Percentiles rank a stretch among this genome's conserved stretches.
These are phyloP conservation scores for Stemphylium beticola DNA, from an alignment of 2,329 filamentous ascomycete species.

Conservation along the genomic window DNA sequence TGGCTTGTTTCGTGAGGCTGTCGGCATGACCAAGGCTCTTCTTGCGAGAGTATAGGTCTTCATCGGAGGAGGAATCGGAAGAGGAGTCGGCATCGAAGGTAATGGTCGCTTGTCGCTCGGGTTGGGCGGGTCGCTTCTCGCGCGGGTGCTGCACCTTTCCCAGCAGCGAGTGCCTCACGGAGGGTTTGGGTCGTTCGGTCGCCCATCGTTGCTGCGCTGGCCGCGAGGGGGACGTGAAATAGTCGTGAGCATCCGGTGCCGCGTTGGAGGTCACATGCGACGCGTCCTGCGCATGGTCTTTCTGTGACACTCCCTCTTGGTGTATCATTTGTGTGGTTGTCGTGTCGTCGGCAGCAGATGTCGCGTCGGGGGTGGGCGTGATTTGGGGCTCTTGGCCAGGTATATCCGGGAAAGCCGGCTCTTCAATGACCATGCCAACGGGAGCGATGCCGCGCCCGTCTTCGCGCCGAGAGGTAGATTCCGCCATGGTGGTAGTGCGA, in stretches of 20 bases:
- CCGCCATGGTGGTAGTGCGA: conserved; percentile 22
- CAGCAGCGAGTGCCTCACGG: conserved; percentile 28
- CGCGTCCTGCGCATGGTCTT: not conserved
- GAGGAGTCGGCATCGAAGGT: conserved; percentile 40
- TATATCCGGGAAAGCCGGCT: conserved; percentile 33
- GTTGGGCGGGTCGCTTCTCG: conserved; percentile 17
- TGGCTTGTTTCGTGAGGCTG: conserved; percentile 10
- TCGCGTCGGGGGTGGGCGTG: not conserved
- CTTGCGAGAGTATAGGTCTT: conserved; percentile 18
- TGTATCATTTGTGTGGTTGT: not conserved
- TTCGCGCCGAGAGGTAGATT: conserved; percentile 12
- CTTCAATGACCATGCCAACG: conserved; percentile 28
- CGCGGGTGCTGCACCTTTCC: conserved; percentile 23
- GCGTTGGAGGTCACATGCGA: not conserved
- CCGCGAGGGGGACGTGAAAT: conserved; percentile 14
- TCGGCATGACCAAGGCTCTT: conserved; percentile 28
- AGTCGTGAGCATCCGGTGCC: not conserved
- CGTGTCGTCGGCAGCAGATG: not conserved
- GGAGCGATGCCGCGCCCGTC: conserved; percentile 20
- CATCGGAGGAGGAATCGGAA: conserved; percentile 36
- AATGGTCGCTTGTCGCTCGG: conserved; percentile 32
- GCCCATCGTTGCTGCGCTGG: conserved; percentile 35
- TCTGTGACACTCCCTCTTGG: not conserved
- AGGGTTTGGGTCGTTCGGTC: conserved; percentile 41
- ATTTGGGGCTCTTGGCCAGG: conserved; percentile 10